A percentile compares a stretch with the other conserved stretches of the same genome.
These are phyloP conservation scores for Amorphotheca resinae DNA, from an alignment of 495 filamentous ascomycete genomes.

Conservation along the genomic window DNA sequence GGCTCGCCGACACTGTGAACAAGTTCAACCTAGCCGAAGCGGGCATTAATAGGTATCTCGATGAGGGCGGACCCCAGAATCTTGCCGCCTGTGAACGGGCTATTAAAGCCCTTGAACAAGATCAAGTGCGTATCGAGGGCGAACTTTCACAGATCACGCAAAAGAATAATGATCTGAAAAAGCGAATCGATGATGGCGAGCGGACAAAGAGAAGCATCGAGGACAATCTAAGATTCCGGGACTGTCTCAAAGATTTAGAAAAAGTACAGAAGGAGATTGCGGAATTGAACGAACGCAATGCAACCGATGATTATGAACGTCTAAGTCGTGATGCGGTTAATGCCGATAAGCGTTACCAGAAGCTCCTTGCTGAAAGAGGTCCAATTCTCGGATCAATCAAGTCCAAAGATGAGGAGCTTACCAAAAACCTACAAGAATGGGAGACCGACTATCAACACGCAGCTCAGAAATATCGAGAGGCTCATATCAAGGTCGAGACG, in stretches of 20 bases:
- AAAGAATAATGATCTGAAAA: constrained; percentile 64
- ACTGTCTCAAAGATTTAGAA: constrained; percentile 53
- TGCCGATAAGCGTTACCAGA: constrained; percentile 48
- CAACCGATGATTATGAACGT: constrained; percentile 64
- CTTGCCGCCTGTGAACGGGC: constrained; percentile 57
- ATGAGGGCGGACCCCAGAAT: constrained; percentile 59
- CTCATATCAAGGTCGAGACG: constrained; percentile 81
- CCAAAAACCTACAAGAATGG: constrained; percentile 59
- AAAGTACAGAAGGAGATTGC: constrained; percentile 55
- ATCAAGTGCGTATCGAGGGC: constrained; percentile 49
- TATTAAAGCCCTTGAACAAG: constrained; percentile 50
- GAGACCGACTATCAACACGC: constrained; percentile 78
- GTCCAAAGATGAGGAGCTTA: constrained; percentile 69
- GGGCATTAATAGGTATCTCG: constrained; percentile 70
- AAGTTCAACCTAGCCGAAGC: constrained; percentile 62
- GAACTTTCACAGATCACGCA: constrained; percentile 54
- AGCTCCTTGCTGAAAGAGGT: constrained; percentile 35
- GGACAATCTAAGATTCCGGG: constrained; percentile 79
- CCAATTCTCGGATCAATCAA: constrained; percentile 59
- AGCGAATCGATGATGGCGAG: constrained; percentile 63
- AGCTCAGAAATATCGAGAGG: constrained; percentile 68
- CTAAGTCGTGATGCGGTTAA: constrained; percentile 54
- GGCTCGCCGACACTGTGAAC: constrained; percentile 56
- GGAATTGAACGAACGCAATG: constrained; percentile 68
- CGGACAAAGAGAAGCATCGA: constrained; percentile 68